A percentile compares a stretch with the other conserved stretches of the same genome.
Conservation (phyloP, 441 rosid genomes). For the Breynia disticha region DNA sequence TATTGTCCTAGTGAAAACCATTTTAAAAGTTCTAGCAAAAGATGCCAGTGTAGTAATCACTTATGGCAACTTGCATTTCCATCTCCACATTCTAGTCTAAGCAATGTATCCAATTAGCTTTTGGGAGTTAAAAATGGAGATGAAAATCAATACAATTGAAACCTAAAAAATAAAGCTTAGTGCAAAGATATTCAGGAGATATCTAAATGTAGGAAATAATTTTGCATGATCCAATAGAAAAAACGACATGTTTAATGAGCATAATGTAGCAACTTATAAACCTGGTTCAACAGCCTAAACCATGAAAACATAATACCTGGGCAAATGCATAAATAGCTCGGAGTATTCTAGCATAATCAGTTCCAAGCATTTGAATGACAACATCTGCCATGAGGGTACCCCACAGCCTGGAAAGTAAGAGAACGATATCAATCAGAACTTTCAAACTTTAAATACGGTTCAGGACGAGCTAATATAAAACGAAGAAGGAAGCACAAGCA, state of each 20-base stretch:
- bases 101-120: too few species aligned
- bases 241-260: not conserved
- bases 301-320: constrained; percentile 37
- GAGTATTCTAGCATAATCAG: constrained; percentile 89
- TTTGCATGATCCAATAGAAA: not conserved
- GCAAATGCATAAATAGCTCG: constrained; percentile 91
- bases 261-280: not conserved
- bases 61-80: too few species aligned
- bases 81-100: too few species aligned
- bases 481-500: constrained; percentile 4
- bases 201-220: too few species aligned
- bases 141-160: too few species aligned
- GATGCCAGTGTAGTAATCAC: too few species aligned
- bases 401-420: constrained; percentile 60
- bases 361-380: constrained; percentile 96
- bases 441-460: constrained; percentile 1
- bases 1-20: too few species aligned
- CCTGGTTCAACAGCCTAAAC: not conserved
- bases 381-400: constrained; percentile 89
- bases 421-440: not conserved
- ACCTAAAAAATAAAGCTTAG: too few species aligned
- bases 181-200: too few species aligned
- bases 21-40: too few species aligned
- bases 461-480: constrained; percentile 3
- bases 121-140: too few species aligned